Evolutionary conservation across 2,329 filamentous ascomycete species (phyloP).

Genomic region (Orbilia blumenaviensis): DNA sequence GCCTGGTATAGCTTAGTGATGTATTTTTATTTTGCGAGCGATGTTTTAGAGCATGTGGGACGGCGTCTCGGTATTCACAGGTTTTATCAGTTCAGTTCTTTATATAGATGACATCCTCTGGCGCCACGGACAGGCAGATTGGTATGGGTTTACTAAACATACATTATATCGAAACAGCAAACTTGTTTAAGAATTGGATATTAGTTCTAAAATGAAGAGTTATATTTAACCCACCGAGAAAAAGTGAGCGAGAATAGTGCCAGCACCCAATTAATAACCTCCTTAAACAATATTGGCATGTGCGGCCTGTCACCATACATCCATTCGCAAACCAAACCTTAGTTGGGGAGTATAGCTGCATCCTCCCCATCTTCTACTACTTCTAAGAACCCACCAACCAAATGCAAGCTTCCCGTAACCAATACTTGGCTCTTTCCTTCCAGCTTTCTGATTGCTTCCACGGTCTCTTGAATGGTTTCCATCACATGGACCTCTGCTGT

Average conservation of each 20-base stretch:
- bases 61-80: neutral
- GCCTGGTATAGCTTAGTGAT: neutral
- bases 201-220: no score
- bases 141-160: neutral
- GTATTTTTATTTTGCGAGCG: neutral
- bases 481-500: slow-evolving; percentile 67
- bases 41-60: neutral
- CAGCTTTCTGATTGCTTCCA: slow-evolving; percentile 67
- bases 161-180: no score
- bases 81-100: neutral
- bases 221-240: neutral
- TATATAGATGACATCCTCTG: neutral
- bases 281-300: no score
- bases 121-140: neutral
- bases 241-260: neutral
- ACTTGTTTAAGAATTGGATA: neutral
- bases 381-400: slow-evolving; percentile 81
- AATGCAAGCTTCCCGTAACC: slow-evolving; percentile 83
- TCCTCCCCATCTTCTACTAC: slow-evolving; percentile 67
- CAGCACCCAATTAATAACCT: neutral
- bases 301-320: no score
- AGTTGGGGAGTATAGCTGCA: slow-evolving; percentile 14
- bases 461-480: slow-evolving; percentile 75
- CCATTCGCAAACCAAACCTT: neutral
- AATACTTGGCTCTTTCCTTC: slow-evolving; percentile 69